Evolutionary conservation across 352 stramenopile genomes (phyloP).

Genomic region (Halophytophthora polymorphica): DNA sequence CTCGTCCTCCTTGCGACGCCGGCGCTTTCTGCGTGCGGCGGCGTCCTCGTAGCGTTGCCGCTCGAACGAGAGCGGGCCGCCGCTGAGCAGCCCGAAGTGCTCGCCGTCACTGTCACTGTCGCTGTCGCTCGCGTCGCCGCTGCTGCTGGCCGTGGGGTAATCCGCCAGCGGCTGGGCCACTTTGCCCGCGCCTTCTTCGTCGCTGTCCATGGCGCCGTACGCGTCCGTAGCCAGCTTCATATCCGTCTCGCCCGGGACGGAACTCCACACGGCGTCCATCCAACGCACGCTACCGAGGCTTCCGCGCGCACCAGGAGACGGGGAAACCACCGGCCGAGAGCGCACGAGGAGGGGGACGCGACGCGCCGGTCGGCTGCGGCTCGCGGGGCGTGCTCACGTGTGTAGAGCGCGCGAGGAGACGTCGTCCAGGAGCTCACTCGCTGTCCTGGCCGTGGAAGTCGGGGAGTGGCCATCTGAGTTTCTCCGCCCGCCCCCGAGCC

Average conservation of each 20-base stretch:
- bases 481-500: not conserved
- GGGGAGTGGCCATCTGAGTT: not conserved
- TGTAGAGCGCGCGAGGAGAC: conserved; percentile 7
- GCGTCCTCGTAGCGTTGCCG: conserved; percentile 19
- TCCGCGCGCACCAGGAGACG: too few species aligned
- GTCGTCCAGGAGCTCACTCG: not conserved
- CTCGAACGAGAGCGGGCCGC: conserved; percentile 13
- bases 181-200: conserved; percentile 28
- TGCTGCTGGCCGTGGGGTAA: too few species aligned
- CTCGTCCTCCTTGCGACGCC: conserved; percentile 39
- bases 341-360: not conserved
- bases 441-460: not conserved
- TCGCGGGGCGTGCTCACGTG: not conserved
- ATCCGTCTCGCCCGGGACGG: conserved; percentile 7
- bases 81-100: conserved; percentile 17
- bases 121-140: conserved; percentile 1
- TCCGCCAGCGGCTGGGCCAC: conserved; percentile 33
- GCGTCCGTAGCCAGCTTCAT: conserved; percentile 11
- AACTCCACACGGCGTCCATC: conserved; percentile 27
- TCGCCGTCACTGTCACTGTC: conserved; percentile 25
- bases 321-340: conserved; percentile 2
- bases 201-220: conserved; percentile 23
- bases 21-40: conserved; percentile 23
- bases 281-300: not conserved
- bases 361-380: not conserved